A percentile compares a stretch with the other conserved stretches of the same genome.
These are phyloP conservation scores for Prunus kanzakura DNA, from an alignment of 306 rosid genomes.

Conservation along the genomic window DNA sequence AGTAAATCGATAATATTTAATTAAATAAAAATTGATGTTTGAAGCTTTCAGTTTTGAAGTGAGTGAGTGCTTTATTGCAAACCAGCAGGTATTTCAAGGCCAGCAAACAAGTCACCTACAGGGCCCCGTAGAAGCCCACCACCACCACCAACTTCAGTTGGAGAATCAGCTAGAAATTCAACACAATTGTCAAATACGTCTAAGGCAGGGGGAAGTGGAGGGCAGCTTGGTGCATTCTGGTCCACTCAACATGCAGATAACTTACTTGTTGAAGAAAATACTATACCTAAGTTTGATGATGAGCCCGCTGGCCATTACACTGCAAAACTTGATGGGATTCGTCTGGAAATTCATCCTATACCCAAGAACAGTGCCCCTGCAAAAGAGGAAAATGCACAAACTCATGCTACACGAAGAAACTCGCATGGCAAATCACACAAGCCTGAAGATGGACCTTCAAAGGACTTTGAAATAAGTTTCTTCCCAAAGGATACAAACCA, in stretches of 20 bases:
- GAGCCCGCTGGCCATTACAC: conserved; percentile 50
- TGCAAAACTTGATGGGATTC: conserved; percentile 41
- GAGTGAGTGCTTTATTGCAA: conserved; percentile 10
- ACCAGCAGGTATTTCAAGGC: conserved; percentile 55
- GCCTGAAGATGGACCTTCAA: conserved; percentile 42
- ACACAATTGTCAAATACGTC: conserved; percentile 51
- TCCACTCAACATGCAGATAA: conserved; percentile 73
- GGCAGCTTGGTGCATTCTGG: conserved; percentile 89
- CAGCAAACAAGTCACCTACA: conserved; percentile 48
- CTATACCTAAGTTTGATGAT: conserved; percentile 58
- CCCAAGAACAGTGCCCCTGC: conserved; percentile 46
- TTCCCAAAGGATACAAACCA: conserved; percentile 42
- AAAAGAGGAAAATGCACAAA: conserved; percentile 39
- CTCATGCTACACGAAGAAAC: conserved; percentile 43
- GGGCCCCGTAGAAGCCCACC: conserved; percentile 81
- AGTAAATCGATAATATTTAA: not conserved
- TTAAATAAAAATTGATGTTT: not conserved
- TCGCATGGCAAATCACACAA: conserved; percentile 43
- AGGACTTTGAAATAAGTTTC: conserved; percentile 61
- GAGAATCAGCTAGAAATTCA: conserved; percentile 52
- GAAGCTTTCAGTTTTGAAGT: conserved; percentile 10
- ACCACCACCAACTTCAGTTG: conserved; percentile 65
- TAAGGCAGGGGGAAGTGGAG: conserved; percentile 56
- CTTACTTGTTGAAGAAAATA: conserved; percentile 44
- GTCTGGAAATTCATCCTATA: conserved; percentile 40